phyloP scores from a whole-genome alignment of 2,329 filamentous ascomycete genomes.

The Ophiostoma sp. region DNA sequence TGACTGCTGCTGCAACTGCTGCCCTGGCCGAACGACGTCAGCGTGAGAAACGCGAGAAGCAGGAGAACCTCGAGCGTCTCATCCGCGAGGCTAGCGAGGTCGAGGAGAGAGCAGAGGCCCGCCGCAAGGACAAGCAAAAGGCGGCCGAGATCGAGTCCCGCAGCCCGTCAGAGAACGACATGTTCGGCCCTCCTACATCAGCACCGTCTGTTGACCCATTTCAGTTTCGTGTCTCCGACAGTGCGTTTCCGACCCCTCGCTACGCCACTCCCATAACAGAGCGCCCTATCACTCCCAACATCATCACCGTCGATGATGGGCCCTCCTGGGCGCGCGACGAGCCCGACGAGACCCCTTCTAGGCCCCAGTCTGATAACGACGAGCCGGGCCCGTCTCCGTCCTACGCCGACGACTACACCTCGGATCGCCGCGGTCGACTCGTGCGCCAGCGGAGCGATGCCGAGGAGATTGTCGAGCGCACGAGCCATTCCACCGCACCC shows the following conservation, averaged over 20 bases:
- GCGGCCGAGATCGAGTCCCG: background rate
- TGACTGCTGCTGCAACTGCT: slow-evolving; percentile 7
- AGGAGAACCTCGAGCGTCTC: slow-evolving; percentile 15
- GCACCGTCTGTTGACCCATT: slow-evolving; percentile 46
- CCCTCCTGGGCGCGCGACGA: slow-evolving; percentile 26
- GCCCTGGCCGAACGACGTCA: slow-evolving; percentile 9
- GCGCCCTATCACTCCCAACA: slow-evolving; percentile 39
- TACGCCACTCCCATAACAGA: slow-evolving; percentile 30
- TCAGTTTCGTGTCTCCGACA: slow-evolving; percentile 51
- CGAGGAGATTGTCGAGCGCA: slow-evolving; percentile 41
- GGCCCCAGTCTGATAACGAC: background rate
- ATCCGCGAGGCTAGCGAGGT: slow-evolving; percentile 9
- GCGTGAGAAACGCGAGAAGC: slow-evolving; percentile 18
- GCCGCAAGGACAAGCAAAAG: slow-evolving; percentile 13
- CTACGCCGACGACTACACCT: slow-evolving; percentile 11
- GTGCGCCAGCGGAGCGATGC: slow-evolving; percentile 47
- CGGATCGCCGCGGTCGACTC: slow-evolving; percentile 34
- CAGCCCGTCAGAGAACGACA: background rate
- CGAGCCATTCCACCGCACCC: slow-evolving; percentile 45
- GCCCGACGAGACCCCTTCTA: slow-evolving; percentile 40
- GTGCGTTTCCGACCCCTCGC: slow-evolving; percentile 46
- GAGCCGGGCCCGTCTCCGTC: background rate
- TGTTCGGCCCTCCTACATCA: background rate
- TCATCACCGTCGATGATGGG: slow-evolving; percentile 26
- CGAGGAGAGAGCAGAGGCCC: slow-evolving; percentile 28